Conservation (phyloP, 2,329 filamentous ascomycete species). For the Colletotrichum noveboracense region DNA sequence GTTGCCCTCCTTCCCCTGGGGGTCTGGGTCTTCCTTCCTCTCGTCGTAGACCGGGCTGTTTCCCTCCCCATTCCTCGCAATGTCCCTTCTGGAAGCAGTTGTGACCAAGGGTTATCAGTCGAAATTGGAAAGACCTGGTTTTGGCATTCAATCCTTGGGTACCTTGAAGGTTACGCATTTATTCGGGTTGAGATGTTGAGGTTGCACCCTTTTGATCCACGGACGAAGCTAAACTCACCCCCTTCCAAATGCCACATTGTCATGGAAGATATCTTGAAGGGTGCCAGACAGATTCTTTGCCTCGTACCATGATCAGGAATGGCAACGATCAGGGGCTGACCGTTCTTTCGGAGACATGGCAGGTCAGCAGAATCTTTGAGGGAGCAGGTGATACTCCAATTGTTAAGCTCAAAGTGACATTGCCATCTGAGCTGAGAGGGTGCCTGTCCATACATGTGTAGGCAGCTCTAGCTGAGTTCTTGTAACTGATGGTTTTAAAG, state of each 20-base stretch:
- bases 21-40: background rate
- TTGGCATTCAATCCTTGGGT: background rate
- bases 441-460: background rate
- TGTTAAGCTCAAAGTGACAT: background rate
- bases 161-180: background rate
- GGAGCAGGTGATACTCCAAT: background rate
- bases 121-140: background rate
- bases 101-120: background rate
- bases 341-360: background rate
- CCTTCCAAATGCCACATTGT: background rate
- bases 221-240: rapidly evolving
- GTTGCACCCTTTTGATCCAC: background rate
- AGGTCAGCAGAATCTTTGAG: background rate
- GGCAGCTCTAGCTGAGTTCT: background rate
- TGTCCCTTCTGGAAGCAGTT: background rate
- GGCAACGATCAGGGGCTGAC: background rate
- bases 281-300: background rate
- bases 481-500: too few species aligned
- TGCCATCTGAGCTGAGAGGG: background rate
- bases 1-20: background rate
- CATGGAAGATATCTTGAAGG: background rate
- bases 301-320: background rate
- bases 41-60: too few species aligned
- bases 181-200: background rate
- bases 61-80: too few species aligned